Evolutionary conservation across 2,329 filamentous ascomycete genomes (phyloP), one percentile per base, ranked within the genome.

Genomic region (Moelleriella libera): DNA sequence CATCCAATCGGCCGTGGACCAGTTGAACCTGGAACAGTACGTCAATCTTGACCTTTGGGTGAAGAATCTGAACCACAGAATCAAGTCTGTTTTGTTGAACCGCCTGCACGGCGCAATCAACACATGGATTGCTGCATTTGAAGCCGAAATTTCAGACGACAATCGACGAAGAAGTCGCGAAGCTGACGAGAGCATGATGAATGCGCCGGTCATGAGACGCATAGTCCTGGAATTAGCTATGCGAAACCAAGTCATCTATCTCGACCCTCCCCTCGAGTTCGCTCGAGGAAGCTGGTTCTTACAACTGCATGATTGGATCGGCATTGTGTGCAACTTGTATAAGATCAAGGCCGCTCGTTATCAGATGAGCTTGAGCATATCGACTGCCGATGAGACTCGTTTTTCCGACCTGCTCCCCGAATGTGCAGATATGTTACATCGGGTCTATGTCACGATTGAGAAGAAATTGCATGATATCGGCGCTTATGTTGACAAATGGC

Each of bases 331-430:
- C 68, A 90, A 92, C 56, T 74, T 97, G 42, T 85, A 87, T 51
- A 94, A 90, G 68, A 86, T 98, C 62, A 94, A 97, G 65, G 89
- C 92, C 3, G 89, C 88, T 2, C 80, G 92, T 55, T 98, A 98
- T 64, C 87, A 96, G 62, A 94, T 95, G 75, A 86, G 78, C 54
- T 74, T 88, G 44, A 79, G 86, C 54, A 81, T 83, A 1, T 68
- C 72, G 7, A 69, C 74, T n/a, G 74, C 81, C 37, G 72, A 79
- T 9, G 78, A 85, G 50, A 71, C 75, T 32, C 80, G 83, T 43
- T 99, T 97, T 63, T 83, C 86, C 10, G 82, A 94, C 54, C 74
- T 99, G 32, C 88, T 90, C 1, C 80, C 82, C 49, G 79, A 85
- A 58, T 97, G 90, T 63, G 86, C 88, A 21, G 77, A 83, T 44